Evolutionary conservation across 352 stramenopile species (phyloP), one percentile per base, ranked within the genome.

Genomic region (Phytophthora quininea): DNA sequence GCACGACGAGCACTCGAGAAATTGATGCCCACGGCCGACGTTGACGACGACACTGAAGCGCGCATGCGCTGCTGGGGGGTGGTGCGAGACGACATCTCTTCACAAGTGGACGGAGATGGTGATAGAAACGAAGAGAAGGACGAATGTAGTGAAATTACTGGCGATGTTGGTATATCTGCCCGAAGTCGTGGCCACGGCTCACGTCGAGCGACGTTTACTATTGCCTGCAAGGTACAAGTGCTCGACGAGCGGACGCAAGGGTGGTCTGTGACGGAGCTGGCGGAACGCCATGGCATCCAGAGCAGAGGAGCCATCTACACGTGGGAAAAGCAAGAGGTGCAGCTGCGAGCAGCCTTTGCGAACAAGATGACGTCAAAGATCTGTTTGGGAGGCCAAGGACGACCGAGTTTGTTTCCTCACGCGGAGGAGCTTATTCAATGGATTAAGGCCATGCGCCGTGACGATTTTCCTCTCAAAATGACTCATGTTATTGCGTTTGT

Each of bases 371-470:
- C 14, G 11, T 55, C 49, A 43, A 55, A 55, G 15, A 32, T 43
- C n/a, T 55, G 49, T 32, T 43, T 55, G 30, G 49, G 31, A 5
- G 31, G 31, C 32, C 49, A 55, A 45, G 49, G 49, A 14, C 49
- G 49, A 15, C 31, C 49, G 38, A 45, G 49, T 14, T 55, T 15
- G 30, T 70, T 78, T 37, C 19, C 57, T 14, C 31, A 65, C 10
- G n/a, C 54, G 47, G 60, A 73, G 6, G 57, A 70, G 14, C 6
- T 74, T 1, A 42, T 69, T 12, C 58, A 71, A 52, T 79, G 58
- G 57, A 70, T 75, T 43, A 75, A 72, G 40, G 14, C 63, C 3
- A 48, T 75, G 30, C 47, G 62, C 1, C 56, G 64, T 29, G 62
- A 75, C 7, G 58, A 73, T 24, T 72, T 62, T 30, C 49, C 49